Conservation (phyloP, 1,284 basidiomycete species). For the Cryptococcus amylolentus region DNA sequence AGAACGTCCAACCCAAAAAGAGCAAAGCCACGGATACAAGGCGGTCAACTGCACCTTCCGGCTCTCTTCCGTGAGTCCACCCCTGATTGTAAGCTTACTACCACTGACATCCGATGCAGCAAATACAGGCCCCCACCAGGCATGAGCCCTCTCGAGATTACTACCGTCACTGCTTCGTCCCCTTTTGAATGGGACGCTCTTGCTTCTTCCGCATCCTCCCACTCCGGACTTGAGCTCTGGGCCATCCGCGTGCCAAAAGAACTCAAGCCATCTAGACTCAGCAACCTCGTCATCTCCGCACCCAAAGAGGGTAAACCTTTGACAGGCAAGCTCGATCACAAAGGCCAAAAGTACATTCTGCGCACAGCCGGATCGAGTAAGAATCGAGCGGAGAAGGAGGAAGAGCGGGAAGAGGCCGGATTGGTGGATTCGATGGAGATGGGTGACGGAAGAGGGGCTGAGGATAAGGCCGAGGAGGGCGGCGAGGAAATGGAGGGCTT, state of each 20-base stretch:
- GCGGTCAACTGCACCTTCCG: neutral
- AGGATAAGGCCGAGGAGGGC: slow-evolving; percentile 23
- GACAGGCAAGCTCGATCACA: slow-evolving; percentile 28
- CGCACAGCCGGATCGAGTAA: slow-evolving; percentile 13
- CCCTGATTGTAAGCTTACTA: neutral
- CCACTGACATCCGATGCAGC: slow-evolving; percentile 6
- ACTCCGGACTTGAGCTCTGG: slow-evolving; percentile 44
- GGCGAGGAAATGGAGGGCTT: slow-evolving; percentile 46
- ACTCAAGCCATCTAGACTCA: slow-evolving; percentile 42
- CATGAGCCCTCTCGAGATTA: slow-evolving; percentile 29
- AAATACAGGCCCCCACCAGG: slow-evolving; percentile 41
- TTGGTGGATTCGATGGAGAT: slow-evolving; percentile 29
- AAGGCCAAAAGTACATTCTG: slow-evolving; percentile 30
- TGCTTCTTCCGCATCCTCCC: slow-evolving; percentile 7
- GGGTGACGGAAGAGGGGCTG: slow-evolving; percentile 20
- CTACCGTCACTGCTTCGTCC: slow-evolving; percentile 25
- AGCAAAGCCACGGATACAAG: neutral
- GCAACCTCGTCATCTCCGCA: slow-evolving; percentile 15
- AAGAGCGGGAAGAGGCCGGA: slow-evolving; percentile 7
- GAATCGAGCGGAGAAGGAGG: neutral
- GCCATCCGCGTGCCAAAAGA: slow-evolving; percentile 43
- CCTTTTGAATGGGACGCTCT: slow-evolving; percentile 44
- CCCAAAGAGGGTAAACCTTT: slow-evolving; percentile 8
- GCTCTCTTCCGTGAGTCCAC: neutral
- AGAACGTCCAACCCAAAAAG: slow-evolving; percentile 21